Conservation (phyloP, 2,329 filamentous ascomycete genomes). For the Nigrograna mackinnonii region DNA sequence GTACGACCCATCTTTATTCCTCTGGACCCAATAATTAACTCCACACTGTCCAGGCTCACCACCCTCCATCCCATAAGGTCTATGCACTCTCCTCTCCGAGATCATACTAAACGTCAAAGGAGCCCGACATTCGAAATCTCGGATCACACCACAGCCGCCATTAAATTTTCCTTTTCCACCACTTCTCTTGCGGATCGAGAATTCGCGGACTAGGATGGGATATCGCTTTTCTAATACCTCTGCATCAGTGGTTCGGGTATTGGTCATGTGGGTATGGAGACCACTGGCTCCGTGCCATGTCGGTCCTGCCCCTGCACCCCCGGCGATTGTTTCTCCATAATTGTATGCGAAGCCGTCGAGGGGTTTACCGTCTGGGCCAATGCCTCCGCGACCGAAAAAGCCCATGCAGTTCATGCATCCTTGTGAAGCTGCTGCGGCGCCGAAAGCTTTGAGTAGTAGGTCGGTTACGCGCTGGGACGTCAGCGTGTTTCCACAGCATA, state of each 20-base stretch:
- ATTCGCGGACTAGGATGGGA: constrained; percentile 68
- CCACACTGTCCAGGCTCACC: constrained; percentile 75
- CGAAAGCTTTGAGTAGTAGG: constrained; percentile 17
- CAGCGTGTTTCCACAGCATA: constrained; percentile 6
- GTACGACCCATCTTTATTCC: too few relatives aligned
- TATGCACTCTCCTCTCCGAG: constrained; percentile 68
- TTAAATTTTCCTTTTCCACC: constrained; percentile 63
- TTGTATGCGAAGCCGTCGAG: too few relatives aligned
- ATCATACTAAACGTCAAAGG: constrained; percentile 74
- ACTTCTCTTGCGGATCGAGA: constrained; percentile 62
- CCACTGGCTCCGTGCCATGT: constrained; percentile 69
- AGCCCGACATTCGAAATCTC: constrained; percentile 75
- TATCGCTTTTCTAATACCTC: constrained; percentile 74
- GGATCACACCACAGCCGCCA: constrained; percentile 70
- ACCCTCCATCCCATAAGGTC: constrained; percentile 77
- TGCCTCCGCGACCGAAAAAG: constrained; percentile 26
- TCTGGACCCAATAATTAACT: constrained; percentile 56
- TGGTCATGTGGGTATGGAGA: constrained; percentile 78
- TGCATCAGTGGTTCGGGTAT: constrained; percentile 75
- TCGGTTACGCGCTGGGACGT: constrained; percentile 16
- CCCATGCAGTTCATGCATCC: constrained; percentile 30
- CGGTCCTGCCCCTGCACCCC: constrained; percentile 69
- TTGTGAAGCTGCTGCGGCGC: constrained; percentile 11
- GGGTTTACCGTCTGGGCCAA: background rate
- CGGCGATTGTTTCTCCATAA: constrained; percentile 77